Evolutionary conservation across 768 basidiomycete genomes (phyloP), one percentile per base, ranked within the genome.

Genomic region (Rhizopogon vulgaris): DNA sequence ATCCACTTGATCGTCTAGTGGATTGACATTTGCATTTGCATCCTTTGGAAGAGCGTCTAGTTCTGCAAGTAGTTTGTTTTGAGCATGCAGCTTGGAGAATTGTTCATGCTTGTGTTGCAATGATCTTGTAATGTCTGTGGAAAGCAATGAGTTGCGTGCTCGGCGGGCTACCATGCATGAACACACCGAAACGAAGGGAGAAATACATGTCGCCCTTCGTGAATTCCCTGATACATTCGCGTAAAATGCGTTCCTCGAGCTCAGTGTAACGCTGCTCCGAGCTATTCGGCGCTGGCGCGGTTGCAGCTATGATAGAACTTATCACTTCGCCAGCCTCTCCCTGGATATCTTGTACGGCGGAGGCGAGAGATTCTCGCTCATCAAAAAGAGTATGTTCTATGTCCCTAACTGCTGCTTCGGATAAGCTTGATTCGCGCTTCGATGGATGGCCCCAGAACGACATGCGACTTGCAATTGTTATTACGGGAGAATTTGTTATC

Each of bases 151-250:
- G 27, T 46, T 46, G 22, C 22, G 10, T 32, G 41, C n/a, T 27
- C 41, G 7, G 25, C 15, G 28, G n/a, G 38, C 40, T 46, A 38
- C 48, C 25, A 32, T 46, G 14, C 14, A 15, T 46, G 45, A 18
- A 61, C 73, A 52, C 66, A 87, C 93, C 94, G 58, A 92, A 93
- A 53, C 78, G 83, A 66, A 91, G 87, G 0, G 90, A 78, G 63
- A 91, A 95, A 67, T 87, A 94, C 90, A 96, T 95, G 41, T 83
- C 86, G 10, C 91, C 92, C 59, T 85, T 89, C 12, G 79, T 75
- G 60, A 83, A 91, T 59, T 90, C 85, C 49, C 80, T 76, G 28
- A 91, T 74, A 49, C 83, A 84, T 66, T 94, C 90, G 22, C 83
- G 74, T 10, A 95, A 70, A 41, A 95, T 85, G 67, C 92, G 93